These are phyloP conservation scores for Fusarium keratoplasticum DNA, from an alignment of 2,329 filamentous ascomycete genomes.

Conservation along the genomic window DNA sequence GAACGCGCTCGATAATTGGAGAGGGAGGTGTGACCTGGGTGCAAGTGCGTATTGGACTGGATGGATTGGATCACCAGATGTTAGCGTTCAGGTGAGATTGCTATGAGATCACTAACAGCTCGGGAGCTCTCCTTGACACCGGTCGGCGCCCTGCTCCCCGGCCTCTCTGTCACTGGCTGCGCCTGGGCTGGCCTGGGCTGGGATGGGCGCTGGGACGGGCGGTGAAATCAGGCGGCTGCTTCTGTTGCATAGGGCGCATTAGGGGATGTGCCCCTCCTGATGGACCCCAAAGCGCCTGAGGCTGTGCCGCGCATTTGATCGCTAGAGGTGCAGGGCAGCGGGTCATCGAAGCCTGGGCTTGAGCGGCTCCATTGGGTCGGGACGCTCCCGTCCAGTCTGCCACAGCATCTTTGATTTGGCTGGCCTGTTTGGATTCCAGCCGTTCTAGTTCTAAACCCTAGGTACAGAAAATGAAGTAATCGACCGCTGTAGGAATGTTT, in stretches of 20 bases:
- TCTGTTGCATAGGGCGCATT: constrained; percentile 25
- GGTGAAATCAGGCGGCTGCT: constrained; percentile 34
- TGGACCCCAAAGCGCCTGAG: constrained; percentile 12
- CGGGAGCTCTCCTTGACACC: neutral
- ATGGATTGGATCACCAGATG: constrained; percentile 10
- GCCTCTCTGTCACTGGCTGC: constrained; percentile 19
- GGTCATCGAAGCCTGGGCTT: neutral
- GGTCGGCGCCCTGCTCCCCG: neutral
- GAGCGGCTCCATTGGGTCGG: neutral
- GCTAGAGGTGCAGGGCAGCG: constrained; percentile 11
- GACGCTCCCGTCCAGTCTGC: neutral
- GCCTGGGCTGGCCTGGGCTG: constrained; percentile 19
- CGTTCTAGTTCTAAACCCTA: neutral
- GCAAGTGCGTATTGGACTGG: neutral
- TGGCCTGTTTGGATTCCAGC: neutral
- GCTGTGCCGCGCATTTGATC: constrained; percentile 9
- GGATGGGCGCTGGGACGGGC: constrained; percentile 31
- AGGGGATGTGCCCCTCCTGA: constrained; percentile 36
- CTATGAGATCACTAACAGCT: constrained; percentile 18
- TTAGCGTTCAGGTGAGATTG: constrained; percentile 12
- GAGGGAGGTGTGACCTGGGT: constrained; percentile 28
- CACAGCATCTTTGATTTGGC: neutral
- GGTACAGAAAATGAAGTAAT: neutral
- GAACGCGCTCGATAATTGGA: constrained; percentile 41
- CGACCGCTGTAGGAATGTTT: neutral